A percentile compares a stretch with the other conserved stretches of the same genome.
Evolutionary conservation across 2,329 filamentous ascomycete species (phyloP).

Genomic region (Exophiala phaeomuriformis): DNA sequence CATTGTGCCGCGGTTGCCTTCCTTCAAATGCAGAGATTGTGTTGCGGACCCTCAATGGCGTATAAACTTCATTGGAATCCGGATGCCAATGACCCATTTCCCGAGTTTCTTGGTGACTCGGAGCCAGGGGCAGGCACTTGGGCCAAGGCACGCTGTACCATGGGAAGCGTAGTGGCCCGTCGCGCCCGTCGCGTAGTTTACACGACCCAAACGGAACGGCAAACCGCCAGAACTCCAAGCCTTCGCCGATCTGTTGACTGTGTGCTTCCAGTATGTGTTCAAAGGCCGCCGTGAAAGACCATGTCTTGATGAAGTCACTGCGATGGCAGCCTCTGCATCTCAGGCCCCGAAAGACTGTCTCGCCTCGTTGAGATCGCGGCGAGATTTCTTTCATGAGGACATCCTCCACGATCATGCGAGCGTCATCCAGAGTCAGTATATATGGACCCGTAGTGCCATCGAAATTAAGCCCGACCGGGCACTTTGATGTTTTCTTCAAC

Average conservation of each 20-base stretch:
- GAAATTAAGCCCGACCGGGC: constrained; percentile 20
- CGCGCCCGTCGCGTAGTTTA: constrained; percentile 3
- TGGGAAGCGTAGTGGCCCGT: constrained; percentile 20
- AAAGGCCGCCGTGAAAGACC: constrained; percentile 26
- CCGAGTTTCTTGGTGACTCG: constrained; percentile 27
- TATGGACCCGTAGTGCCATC: constrained; percentile 25
- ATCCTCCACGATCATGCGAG: constrained; percentile 28
- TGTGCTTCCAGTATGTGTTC: constrained; percentile 30
- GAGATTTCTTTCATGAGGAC: constrained; percentile 24
- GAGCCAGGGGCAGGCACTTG: constrained; percentile 30
- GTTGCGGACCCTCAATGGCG: constrained; percentile 19
- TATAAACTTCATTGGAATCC: constrained; percentile 20
- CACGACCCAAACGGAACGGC: constrained; percentile 10
- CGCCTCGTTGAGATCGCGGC: constrained; percentile 10
- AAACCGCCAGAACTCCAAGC: constrained; percentile 26
- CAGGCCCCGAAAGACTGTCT: constrained; percentile 24
- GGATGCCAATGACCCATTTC: constrained; percentile 28
- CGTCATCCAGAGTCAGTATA: constrained; percentile 31
- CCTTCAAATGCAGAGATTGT: constrained; percentile 6
- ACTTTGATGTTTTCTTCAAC: background rate
- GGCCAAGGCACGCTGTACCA: constrained; percentile 31
- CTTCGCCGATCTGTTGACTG: constrained; percentile 25
- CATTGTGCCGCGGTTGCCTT: constrained; percentile 7
- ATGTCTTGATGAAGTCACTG: constrained; percentile 22
- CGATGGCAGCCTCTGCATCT: constrained; percentile 30